These are phyloP conservation scores for Pythium rishiriense DNA, from an alignment of 352 stramenopile genomes.

Conservation along the genomic window DNA sequence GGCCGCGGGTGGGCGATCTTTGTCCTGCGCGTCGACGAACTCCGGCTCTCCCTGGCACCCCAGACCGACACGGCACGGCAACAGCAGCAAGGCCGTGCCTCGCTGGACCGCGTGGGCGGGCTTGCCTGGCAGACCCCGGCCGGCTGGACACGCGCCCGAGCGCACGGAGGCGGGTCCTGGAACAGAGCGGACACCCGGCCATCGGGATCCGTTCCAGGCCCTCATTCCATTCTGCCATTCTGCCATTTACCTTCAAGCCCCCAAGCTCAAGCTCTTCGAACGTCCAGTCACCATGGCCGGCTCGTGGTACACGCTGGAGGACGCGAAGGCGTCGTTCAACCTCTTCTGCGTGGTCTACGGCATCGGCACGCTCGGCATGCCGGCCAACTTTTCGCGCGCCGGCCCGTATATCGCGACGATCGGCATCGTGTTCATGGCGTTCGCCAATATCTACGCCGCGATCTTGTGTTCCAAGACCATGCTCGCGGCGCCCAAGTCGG, in stretches of 20 bases:
- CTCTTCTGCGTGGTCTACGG: slow-evolving; percentile 71
- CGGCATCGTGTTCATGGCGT: slow-evolving; percentile 63
- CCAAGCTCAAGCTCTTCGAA: not conserved
- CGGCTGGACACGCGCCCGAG: not conserved
- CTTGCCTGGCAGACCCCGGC: not conserved
- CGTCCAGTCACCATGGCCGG: slow-evolving; percentile 13
- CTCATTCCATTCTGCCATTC: slow-evolving; percentile 15
- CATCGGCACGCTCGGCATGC: slow-evolving; percentile 72
- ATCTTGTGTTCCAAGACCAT: slow-evolving; percentile 60
- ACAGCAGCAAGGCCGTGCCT: not conserved
- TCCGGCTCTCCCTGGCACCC: slow-evolving; percentile 6
- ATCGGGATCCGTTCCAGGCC: too few relatives aligned
- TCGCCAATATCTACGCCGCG: slow-evolving; percentile 67
- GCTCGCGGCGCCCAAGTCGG: slow-evolving; percentile 45
- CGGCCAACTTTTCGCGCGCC: slow-evolving; percentile 66
- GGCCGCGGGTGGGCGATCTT: slow-evolving; percentile 8
- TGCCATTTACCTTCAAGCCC: slow-evolving; percentile 10
- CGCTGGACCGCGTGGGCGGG: not conserved
- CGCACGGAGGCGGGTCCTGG: not conserved
- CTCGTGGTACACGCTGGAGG: slow-evolving; percentile 53
- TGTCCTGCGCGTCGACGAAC: slow-evolving; percentile 7
- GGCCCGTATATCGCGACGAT: slow-evolving; percentile 46
- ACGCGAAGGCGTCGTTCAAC: slow-evolving; percentile 58
- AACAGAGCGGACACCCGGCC: not conserved
- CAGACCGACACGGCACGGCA: not conserved